phyloP scores from a whole-genome alignment of 2,329 filamentous ascomycete genomes.

The Zopfia rhizophila region DNA sequence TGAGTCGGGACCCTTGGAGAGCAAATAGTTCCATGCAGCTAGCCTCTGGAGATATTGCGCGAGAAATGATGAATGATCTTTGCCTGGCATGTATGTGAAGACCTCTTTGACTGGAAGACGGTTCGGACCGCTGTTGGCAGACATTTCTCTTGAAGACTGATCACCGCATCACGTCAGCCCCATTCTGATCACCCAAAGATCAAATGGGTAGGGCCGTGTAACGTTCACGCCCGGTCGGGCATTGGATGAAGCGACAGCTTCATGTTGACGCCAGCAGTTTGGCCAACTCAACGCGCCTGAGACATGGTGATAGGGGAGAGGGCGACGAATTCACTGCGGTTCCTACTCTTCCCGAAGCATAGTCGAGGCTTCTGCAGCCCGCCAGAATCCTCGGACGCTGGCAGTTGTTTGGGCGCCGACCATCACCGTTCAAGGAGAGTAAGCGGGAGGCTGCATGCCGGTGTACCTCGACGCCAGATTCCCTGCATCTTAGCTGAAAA shows the following conservation, averaged over 20 bases:
- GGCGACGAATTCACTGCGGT: slow-evolving; percentile 30
- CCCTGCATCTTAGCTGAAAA: slow-evolving; percentile 41
- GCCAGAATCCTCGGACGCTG: slow-evolving; percentile 41
- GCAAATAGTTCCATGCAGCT: slow-evolving; percentile 2
- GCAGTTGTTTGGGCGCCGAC: slow-evolving; percentile 39
- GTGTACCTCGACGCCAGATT: slow-evolving; percentile 42
- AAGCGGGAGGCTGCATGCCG: slow-evolving; percentile 50
- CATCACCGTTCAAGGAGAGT: slow-evolving; percentile 41
- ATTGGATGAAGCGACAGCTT: slow-evolving; percentile 27
- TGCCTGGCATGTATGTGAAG: slow-evolving; percentile 1
- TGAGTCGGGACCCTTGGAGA: slow-evolving; percentile 13
- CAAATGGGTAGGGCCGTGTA: slow-evolving; percentile 40
- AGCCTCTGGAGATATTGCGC: slow-evolving; percentile 8
- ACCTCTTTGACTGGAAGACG: slow-evolving; percentile 21
- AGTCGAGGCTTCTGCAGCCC: slow-evolving; percentile 46
- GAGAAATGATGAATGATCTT: slow-evolving; percentile 1
- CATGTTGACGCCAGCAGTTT: slow-evolving; percentile 23
- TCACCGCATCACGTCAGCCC: slow-evolving; percentile 39
- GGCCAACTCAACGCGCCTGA: slow-evolving; percentile 39
- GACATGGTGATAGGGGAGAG: slow-evolving; percentile 28
- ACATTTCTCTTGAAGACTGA: slow-evolving; percentile 32
- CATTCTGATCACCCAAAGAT: slow-evolving; percentile 29
- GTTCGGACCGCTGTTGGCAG: slow-evolving; percentile 42
- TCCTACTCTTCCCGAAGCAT: slow-evolving; percentile 41
- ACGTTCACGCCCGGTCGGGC: slow-evolving; percentile 28